Base-by-base conservation (phyloP, 257 asterid genomes). In the Striga asiatica region DNA sequence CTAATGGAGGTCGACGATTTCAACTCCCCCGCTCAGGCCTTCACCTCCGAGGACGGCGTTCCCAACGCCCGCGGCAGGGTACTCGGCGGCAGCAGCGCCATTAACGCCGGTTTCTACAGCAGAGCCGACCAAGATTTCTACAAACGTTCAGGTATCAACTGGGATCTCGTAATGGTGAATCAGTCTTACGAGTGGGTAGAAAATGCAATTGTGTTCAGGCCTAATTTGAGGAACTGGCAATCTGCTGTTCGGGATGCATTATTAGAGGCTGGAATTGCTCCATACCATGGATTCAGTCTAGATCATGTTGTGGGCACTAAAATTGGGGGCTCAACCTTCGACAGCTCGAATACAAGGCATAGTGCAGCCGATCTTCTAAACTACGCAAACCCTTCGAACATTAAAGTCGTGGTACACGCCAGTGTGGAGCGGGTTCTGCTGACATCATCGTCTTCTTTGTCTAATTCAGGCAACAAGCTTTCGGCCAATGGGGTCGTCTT, bases 111-210 rank as follows among this genome's bases (percentile, higher is more conserved):
- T 18, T 89, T 85, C 74, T 85, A 66, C 76, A 49, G 88, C 0
- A 58, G 86, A 59, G 96, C 97, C 0, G 64, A 78, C 58, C 0
- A 0, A 0, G 73, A 28, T 13, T 78, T 69, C 66, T 66, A 73
- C 13, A 13, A 0, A 22, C 67, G 54, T 28, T 45, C 27, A 18
- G 85, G 94, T 38, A n/a, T n/a, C n/a, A n/a, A n/a, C n/a, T 89
- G 94, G 97, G 81, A 83, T 21, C 69, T 71, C 10, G 47, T 4
- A 29, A 46, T 66, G 21, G 94, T 74, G 54, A 61, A 73, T 6
- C 74, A 76, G 52, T 81, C 97, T 13, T 85, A 77, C 41, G 74
- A 67, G 41, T 89, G 95, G 97, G 93, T 68, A n/a, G 97, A 89
- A 68, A 45, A 50, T 47, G 85, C 76, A 71, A 83, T 85, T 63